These are phyloP conservation scores for Nicotiana sylvestris DNA, from an alignment of 257 asterid species.

Conservation along the genomic window DNA sequence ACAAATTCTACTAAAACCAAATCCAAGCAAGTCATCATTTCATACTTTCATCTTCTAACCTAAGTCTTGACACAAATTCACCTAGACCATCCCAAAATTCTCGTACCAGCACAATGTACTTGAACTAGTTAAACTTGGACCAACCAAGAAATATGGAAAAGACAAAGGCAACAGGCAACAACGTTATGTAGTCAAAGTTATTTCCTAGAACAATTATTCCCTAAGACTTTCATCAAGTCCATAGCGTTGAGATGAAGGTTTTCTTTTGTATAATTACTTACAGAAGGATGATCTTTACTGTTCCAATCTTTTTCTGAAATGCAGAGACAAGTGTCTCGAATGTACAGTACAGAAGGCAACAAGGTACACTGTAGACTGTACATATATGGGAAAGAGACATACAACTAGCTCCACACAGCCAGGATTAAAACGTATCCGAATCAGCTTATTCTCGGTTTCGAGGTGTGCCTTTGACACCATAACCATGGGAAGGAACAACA, in stretches of 20 bases:
- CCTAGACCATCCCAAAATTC: background rate
- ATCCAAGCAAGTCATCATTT: background rate
- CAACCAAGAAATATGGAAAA: background rate
- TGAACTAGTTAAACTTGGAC: background rate
- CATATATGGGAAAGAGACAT: background rate
- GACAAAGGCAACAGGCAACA: background rate
- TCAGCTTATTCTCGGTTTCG: background rate
- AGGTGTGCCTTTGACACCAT: background rate
- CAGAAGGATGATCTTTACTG: background rate
- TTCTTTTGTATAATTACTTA: no score
- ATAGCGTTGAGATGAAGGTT: background rate
- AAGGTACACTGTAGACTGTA: no score
- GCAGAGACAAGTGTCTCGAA: background rate
- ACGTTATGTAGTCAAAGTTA: background rate
- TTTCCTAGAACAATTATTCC: background rate
- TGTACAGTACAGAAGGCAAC: background rate
- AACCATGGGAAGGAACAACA: background rate
- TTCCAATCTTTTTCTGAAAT: background rate
- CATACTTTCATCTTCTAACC: background rate
- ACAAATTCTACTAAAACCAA: background rate
- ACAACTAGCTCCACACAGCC: background rate
- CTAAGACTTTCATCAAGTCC: background rate
- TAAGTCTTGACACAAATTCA: background rate
- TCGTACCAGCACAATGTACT: background rate
- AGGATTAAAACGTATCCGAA: background rate